These are phyloP conservation scores for Prunus kanzakura DNA, from an alignment of 306 rosid genomes.

Conservation along the genomic window DNA sequence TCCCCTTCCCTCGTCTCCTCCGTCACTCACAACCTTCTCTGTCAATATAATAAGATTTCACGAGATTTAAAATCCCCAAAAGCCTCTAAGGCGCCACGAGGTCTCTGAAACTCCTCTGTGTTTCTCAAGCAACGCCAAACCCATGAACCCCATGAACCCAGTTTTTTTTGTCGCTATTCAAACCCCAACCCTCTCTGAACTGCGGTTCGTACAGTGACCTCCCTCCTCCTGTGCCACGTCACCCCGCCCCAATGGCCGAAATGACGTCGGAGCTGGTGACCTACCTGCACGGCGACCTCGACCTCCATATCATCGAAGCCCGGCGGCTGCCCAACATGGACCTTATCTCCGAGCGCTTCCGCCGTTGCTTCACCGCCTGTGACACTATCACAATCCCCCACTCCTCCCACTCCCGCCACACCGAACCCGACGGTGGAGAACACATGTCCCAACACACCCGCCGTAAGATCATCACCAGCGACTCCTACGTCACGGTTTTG, in stretches of 20 bases:
- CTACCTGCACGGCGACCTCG: conserved; percentile 89
- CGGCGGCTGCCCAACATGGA: conserved; percentile 79
- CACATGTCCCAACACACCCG: conserved; percentile 5
- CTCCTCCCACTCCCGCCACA: neutral
- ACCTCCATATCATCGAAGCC: conserved; percentile 60
- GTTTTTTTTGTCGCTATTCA: neutral
- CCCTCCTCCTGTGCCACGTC: neutral
- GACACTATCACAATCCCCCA: conserved; percentile 41
- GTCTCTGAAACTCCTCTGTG: neutral
- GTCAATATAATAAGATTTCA: neutral
- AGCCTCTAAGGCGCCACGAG: neutral
- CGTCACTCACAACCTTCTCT: neutral
- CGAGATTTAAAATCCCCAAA: neutral
- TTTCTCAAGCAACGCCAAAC: neutral
- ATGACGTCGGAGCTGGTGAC: conserved; percentile 11
- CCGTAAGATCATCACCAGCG: conserved; percentile 56
- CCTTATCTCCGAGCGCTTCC: conserved; percentile 58
- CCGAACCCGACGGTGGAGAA: neutral
- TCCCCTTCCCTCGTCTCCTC: neutral
- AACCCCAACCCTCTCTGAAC: neutral
- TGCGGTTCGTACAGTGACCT: conserved; percentile 11
- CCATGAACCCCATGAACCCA: neutral
- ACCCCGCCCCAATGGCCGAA: neutral
- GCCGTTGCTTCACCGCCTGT: conserved; percentile 81
- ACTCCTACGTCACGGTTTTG: conserved; percentile 67